These are phyloP conservation scores for Diospyros lotus DNA, from an alignment of 148 eudicot species.

Conservation along the genomic window DNA sequence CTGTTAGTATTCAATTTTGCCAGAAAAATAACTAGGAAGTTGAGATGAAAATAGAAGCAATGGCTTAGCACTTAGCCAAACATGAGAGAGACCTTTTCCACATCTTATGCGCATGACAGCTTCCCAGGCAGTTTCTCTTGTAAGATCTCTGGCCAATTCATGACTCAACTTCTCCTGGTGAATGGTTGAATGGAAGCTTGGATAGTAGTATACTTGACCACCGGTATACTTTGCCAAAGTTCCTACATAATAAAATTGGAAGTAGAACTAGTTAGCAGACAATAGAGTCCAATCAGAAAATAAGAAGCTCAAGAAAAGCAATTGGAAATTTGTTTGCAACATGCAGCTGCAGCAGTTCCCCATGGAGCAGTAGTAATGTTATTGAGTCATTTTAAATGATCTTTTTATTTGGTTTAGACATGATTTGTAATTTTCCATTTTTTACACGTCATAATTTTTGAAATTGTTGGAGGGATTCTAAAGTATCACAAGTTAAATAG, in stretches of 20 bases:
- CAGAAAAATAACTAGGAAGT: constrained; percentile 6
- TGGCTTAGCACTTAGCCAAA: not conserved
- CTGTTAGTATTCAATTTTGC: not conserved
- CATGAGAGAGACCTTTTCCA: constrained; percentile 67
- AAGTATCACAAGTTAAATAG: too few relatives aligned
- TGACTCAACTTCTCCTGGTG: constrained; percentile 83
- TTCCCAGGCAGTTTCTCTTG: constrained; percentile 99
- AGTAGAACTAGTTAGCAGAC: constrained; percentile 2
- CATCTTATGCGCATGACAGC: constrained; percentile 96
- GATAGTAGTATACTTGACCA: constrained; percentile 88
- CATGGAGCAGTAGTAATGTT: too few relatives aligned
- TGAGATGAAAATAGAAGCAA: constrained; percentile 11
- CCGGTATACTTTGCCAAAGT: constrained; percentile 96
- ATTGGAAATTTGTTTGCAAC: not conserved
- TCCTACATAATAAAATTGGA: constrained; percentile 35
- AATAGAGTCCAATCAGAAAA: not conserved
- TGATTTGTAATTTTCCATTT: not conserved
- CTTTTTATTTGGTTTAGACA: constrained; percentile 1
- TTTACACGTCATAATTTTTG: too few relatives aligned
- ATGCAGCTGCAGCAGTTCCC: not conserved
- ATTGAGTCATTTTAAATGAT: too few relatives aligned
- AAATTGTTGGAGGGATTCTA: too few relatives aligned
- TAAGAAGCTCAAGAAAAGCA: constrained; percentile 1
- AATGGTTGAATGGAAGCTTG: constrained; percentile 59
- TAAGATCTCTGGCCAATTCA: constrained; percentile 89